A percentile compares a stretch with the other conserved stretches of the same genome.
phyloP scores from a whole-genome alignment of 495 filamentous ascomycete genomes.

The Margaritispora aquatica region DNA sequence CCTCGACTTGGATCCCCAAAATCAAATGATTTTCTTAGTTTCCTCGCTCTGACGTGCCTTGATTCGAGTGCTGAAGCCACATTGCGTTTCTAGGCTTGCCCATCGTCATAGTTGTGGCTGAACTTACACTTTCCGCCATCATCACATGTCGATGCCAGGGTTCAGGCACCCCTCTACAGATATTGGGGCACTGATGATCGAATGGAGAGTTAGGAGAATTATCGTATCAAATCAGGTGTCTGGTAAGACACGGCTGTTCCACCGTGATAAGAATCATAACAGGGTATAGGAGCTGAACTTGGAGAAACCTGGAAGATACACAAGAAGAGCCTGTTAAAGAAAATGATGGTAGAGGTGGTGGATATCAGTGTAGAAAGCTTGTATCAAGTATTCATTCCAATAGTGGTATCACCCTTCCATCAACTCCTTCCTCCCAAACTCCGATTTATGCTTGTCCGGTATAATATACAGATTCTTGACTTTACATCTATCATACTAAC shows the following conservation, averaged over 20 bases:
- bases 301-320: neutral
- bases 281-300: neutral
- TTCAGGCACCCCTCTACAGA: neutral
- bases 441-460: neutral
- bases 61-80: constrained; percentile 13
- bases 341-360: neutral
- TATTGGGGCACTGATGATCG: neutral
- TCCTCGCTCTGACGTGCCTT: constrained; percentile 1
- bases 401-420: constrained; percentile 15
- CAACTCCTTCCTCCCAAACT: neutral
- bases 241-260: neutral
- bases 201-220: neutral
- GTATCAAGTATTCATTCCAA: neutral
- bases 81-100: constrained; percentile 5
- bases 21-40: neutral
- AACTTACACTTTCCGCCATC: neutral
- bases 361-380: neutral
- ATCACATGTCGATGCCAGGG: constrained; percentile 13
- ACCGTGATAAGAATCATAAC: neutral
- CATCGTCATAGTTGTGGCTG: constrained; percentile 19
- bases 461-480: neutral
- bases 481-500: neutral
- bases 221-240: neutral
- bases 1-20: too few relatives aligned
- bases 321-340: neutral